phyloP scores from a whole-genome alignment of 495 filamentous ascomycete species.

The Trichoderma virens region DNA sequence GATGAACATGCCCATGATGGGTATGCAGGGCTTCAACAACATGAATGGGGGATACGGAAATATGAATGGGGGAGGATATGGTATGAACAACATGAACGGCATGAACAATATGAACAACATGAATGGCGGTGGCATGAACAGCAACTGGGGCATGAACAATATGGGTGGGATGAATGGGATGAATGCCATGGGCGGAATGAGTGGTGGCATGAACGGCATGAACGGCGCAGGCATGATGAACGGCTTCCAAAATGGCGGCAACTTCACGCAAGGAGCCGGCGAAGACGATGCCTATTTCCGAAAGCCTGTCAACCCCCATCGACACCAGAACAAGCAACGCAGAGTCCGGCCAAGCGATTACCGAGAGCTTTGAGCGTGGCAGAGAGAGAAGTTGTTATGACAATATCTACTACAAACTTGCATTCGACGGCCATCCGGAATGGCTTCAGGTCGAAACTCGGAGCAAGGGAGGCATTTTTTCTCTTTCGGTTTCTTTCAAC shows the following conservation, averaged over 20 bases:
- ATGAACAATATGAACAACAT: conserved; percentile 40
- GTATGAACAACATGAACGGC: conserved; percentile 20
- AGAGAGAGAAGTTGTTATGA: neutral
- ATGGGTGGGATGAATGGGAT: conserved; percentile 29
- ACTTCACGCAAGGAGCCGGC: conserved; percentile 37
- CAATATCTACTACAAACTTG: neutral
- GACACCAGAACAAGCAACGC: conserved; percentile 72
- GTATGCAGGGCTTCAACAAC: conserved; percentile 37
- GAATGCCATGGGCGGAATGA: conserved; percentile 4
- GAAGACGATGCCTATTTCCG: conserved; percentile 93
- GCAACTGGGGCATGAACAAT: conserved; percentile 20
- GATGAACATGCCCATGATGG: conserved; percentile 18
- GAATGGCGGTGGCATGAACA: conserved; percentile 23
- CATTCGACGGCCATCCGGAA: conserved; percentile 4
- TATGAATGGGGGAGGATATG: conserved; percentile 13
- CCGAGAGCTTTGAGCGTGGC: conserved; percentile 55
- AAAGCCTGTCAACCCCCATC: conserved; percentile 91
- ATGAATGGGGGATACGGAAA: conserved; percentile 41
- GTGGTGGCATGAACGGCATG: conserved; percentile 23
- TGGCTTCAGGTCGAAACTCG: neutral
- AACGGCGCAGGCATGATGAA: conserved; percentile 24
- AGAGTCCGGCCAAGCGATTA: conserved; percentile 82
- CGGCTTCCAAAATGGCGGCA: conserved; percentile 24
- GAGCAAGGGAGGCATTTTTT: neutral
- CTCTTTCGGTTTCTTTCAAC: neutral